These are phyloP conservation scores for Fusarium goolgardi DNA, from an alignment of 2,329 filamentous ascomycete genomes.

Conservation along the genomic window DNA sequence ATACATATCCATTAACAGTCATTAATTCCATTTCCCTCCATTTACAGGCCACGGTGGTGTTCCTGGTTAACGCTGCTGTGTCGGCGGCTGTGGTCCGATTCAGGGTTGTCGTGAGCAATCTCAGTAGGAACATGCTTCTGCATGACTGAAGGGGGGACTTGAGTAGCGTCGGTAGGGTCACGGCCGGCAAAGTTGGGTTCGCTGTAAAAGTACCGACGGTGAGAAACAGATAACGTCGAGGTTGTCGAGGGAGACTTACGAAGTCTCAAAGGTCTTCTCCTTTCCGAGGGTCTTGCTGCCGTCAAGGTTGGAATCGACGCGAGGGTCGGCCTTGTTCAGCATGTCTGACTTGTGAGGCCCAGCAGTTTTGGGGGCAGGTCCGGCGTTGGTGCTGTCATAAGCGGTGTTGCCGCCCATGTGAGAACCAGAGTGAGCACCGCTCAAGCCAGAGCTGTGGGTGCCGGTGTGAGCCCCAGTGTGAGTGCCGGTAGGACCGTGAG, in stretches of 20 bases:
- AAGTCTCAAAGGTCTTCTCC: constrained; percentile 59
- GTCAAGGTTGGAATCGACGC: constrained; percentile 65
- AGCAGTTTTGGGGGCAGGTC: constrained; percentile 48
- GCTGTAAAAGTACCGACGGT: constrained; percentile 22
- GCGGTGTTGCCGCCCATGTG: constrained; percentile 23
- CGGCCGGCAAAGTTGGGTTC: constrained; percentile 40
- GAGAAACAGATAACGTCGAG: constrained; percentile 23
- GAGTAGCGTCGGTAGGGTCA: constrained; percentile 67
- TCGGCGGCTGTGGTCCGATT: constrained; percentile 58
- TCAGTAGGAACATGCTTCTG: constrained; percentile 59
- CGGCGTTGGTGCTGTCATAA: constrained; percentile 51
- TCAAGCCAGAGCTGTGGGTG: constrained; percentile 21
- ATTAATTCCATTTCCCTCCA: neutral
- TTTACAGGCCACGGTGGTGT: constrained; percentile 59
- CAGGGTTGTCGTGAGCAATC: constrained; percentile 58
- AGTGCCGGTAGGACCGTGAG: constrained; percentile 27
- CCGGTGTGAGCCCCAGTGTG: constrained; percentile 18
- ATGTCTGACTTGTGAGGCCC: constrained; percentile 62
- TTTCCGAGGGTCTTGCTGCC: constrained; percentile 60
- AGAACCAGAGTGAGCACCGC: constrained; percentile 17
- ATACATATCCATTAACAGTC: constrained; percentile 40
- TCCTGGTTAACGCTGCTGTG: constrained; percentile 64
- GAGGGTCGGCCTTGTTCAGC: constrained; percentile 64
- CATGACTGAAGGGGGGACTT: constrained; percentile 67
- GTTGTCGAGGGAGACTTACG: constrained; percentile 49